These are phyloP conservation scores for Excoecaria cochinchinensis DNA, from an alignment of 345 rosid genomes.

Conservation along the genomic window DNA sequence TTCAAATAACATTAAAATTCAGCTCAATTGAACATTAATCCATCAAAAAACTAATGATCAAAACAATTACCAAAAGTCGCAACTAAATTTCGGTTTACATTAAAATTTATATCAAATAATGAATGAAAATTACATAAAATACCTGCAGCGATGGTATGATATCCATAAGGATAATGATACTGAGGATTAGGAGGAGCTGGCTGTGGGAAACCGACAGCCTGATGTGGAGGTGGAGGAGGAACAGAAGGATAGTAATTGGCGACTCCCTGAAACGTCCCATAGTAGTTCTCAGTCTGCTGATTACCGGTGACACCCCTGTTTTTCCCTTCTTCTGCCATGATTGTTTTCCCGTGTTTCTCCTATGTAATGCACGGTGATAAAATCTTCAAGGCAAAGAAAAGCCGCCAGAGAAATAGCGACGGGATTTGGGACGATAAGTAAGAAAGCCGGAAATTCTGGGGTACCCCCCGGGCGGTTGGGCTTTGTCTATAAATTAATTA, in stretches of 20 bases:
- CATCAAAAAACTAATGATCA: neutral
- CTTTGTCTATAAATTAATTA: no score
- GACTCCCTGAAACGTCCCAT: slow-evolving; percentile 93
- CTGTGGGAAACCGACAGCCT: slow-evolving; percentile 41
- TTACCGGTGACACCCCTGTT: slow-evolving; percentile 30
- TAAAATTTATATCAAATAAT: neutral
- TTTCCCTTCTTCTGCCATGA: slow-evolving; percentile 51
- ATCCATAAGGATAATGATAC: slow-evolving; percentile 34
- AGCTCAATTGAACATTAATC: neutral
- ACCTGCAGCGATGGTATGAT: slow-evolving; percentile 41
- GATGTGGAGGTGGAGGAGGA: slow-evolving; percentile 40
- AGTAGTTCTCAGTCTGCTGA: slow-evolving; percentile 37
- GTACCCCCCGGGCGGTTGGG: no score
- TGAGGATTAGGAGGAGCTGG: slow-evolving; percentile 37
- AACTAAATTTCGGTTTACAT: neutral
- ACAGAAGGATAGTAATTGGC: slow-evolving; percentile 60
- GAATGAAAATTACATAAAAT: neutral
- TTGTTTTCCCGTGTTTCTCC: neutral
- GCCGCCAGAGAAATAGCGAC: neutral
- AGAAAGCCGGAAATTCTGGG: neutral
- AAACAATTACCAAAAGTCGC: no score
- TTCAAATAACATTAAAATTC: neutral
- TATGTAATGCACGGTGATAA: neutral
- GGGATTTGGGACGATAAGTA: neutral
- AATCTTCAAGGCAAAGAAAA: neutral